Evolutionary conservation across 2,329 filamentous ascomycete genomes (phyloP).

Genomic region (Mycogone perniciosa): DNA sequence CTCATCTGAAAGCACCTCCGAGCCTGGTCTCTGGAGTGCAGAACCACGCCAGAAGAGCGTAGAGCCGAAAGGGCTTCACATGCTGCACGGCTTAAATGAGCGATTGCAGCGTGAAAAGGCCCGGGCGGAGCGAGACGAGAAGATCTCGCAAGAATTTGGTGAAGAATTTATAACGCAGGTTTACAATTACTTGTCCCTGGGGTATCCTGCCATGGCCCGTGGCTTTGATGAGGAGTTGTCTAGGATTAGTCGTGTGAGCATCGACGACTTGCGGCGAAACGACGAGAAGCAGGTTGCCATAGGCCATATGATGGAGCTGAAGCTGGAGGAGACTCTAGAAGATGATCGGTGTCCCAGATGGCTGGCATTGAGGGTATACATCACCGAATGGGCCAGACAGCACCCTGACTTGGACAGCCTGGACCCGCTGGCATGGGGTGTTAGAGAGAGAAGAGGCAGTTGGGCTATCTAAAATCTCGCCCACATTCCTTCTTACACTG

Average conservation of each 20-base stretch:
- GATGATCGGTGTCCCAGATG: slow-evolving; percentile 62
- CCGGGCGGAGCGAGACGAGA: slow-evolving; percentile 44
- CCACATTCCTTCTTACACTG: background rate
- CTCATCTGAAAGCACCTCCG: slow-evolving; percentile 15
- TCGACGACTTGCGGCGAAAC: slow-evolving; percentile 64
- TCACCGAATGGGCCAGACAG: slow-evolving; percentile 83
- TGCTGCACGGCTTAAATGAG: slow-evolving; percentile 47
- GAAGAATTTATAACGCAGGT: slow-evolving; percentile 89
- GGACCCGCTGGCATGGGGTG: slow-evolving; percentile 59
- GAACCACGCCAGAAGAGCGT: slow-evolving; percentile 24
- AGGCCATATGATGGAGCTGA: slow-evolving; percentile 65
- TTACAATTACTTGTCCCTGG: slow-evolving; percentile 92
- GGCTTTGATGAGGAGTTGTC: slow-evolving; percentile 79
- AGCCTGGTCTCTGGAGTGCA: slow-evolving; percentile 14
- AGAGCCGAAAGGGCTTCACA: slow-evolving; percentile 39
- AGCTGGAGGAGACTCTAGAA: slow-evolving; percentile 34
- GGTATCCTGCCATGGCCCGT: slow-evolving; percentile 79
- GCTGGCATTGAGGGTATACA: slow-evolving; percentile 77
- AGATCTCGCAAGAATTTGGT: slow-evolving; percentile 62
- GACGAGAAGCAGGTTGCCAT: slow-evolving; percentile 57
- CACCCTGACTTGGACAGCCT: slow-evolving; percentile 65
- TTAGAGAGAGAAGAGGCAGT: slow-evolving; percentile 59
- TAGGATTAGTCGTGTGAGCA: slow-evolving; percentile 66
- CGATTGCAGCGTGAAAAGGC: slow-evolving; percentile 44
- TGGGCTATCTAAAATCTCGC: slow-evolving; percentile 55